Evolutionary conservation across 2,329 filamentous ascomycete genomes (phyloP).

Genomic region (Coleophoma eucalyptorum): DNA sequence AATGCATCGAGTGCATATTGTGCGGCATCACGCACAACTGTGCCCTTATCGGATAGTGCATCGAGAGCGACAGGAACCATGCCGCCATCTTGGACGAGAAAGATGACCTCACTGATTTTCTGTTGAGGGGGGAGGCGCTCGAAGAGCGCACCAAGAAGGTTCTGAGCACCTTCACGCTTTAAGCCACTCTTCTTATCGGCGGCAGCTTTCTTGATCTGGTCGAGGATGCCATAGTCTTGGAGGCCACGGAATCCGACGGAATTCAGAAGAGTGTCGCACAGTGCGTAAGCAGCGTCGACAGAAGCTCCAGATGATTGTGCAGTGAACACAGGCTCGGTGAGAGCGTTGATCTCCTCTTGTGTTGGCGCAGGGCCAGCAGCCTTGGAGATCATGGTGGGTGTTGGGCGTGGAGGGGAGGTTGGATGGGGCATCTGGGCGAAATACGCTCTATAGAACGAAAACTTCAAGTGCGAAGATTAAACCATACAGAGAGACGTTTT

Average conservation of each 20-base stretch:
- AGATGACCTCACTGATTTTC: constrained; percentile 73
- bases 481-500: constrained; percentile 5
- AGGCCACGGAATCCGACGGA: constrained; percentile 62
- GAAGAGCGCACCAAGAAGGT: constrained; percentile 88
- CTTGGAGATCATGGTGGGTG: constrained; percentile 43
- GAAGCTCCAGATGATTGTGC: constrained; percentile 50
- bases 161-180: constrained; percentile 87
- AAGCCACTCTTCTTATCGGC: constrained; percentile 89
- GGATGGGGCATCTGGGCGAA: constrained; percentile 41
- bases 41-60: constrained; percentile 82
- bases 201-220: constrained; percentile 71
- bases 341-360: constrained; percentile 59
- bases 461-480: constrained; percentile 7
- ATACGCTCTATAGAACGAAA: constrained; percentile 13
- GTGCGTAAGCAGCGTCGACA: constrained; percentile 60
- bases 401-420: constrained; percentile 33
- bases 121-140: constrained; percentile 81
- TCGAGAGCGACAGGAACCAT: constrained; percentile 74
- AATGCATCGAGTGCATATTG: constrained; percentile 92
- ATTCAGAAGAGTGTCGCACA: constrained; percentile 61
- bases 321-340: constrained; percentile 64
- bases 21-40: constrained; percentile 84
- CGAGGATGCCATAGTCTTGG: constrained; percentile 56
- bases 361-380: constrained; percentile 44
- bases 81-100: constrained; percentile 77